Evolutionary conservation across 139 green algal species (phyloP).

Genomic region (Chlorella sp.): DNA sequence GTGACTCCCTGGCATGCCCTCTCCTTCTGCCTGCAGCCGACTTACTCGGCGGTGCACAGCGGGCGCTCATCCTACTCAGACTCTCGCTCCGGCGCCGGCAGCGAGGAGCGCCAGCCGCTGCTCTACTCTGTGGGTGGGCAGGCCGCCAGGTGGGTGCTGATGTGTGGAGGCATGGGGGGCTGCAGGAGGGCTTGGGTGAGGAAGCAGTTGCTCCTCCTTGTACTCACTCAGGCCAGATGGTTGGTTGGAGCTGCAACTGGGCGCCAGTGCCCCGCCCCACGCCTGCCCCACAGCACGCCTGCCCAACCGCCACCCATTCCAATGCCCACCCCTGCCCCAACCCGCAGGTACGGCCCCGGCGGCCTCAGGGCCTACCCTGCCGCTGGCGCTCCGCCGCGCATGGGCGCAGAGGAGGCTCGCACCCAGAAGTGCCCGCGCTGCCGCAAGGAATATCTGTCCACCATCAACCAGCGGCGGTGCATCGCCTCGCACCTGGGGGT

Average conservation of each 20-base stretch:
- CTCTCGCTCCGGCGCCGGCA: neutral
- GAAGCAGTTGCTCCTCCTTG: too few species aligned
- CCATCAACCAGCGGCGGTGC: slow-evolving; percentile 39
- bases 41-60: too few species aligned
- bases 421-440: slow-evolving; percentile 30
- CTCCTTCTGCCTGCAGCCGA: too few species aligned
- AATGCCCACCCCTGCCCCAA: too few species aligned
- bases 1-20: too few species aligned
- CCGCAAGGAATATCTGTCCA: slow-evolving; percentile 37
- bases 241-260: too few species aligned
- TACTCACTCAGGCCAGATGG: too few species aligned
- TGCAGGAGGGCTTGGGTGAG: too few species aligned
- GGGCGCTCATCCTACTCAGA: neutral
- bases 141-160: neutral
- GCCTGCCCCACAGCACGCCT: neutral
- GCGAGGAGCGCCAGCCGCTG: slow-evolving; percentile 16
- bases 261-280: too few species aligned
- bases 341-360: slow-evolving; percentile 18
- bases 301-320: neutral
- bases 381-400: neutral
- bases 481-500: slow-evolving; percentile 27
- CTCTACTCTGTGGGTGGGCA: slow-evolving; percentile 7
- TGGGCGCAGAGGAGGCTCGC: neutral
- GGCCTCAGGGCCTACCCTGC: neutral
- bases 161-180: too few species aligned